Conservation (phyloP, 768 basidiomycete species). For the Suillus clintonianus region DNA sequence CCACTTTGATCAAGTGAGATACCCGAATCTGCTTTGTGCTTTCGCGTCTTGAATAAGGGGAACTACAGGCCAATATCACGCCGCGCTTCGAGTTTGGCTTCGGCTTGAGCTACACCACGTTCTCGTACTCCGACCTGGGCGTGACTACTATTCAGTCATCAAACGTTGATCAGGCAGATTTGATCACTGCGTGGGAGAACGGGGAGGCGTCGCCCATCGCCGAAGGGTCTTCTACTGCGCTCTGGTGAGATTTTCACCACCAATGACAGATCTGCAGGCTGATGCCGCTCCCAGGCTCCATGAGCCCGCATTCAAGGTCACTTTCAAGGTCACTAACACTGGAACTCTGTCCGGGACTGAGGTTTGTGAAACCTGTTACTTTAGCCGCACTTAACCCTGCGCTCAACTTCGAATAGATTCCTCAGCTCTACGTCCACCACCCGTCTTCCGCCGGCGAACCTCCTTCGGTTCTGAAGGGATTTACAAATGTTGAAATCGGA, state of each 20-base stretch:
- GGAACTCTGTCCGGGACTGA: constrained; percentile 34
- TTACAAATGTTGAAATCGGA: constrained; percentile 51
- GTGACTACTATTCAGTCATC: constrained; percentile 38
- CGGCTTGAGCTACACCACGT: constrained; percentile 45
- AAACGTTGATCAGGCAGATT: constrained; percentile 23
- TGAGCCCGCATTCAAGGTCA: constrained; percentile 27
- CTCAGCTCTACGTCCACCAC: constrained; percentile 70
- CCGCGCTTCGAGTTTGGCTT: constrained; percentile 59
- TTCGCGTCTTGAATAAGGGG: constrained; percentile 5
- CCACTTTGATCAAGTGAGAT: constrained; percentile 56
- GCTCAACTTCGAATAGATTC: constrained; percentile 42
- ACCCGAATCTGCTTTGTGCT: neutral
- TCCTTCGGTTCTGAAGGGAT: constrained; percentile 64
- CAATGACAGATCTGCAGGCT: neutral
- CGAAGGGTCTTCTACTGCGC: constrained; percentile 57
- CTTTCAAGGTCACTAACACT: constrained; percentile 39
- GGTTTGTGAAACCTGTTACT: constrained; percentile 12
- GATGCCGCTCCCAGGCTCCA: constrained; percentile 23
- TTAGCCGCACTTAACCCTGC: neutral
- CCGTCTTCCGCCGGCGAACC: constrained; percentile 62
- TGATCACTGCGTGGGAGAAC: constrained; percentile 52
- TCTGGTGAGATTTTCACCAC: constrained; percentile 46
- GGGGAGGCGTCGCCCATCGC: constrained; percentile 50
- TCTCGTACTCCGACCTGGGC: constrained; percentile 36
- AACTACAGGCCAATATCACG: constrained; percentile 56